Evolutionary conservation across 371 early-diverging fungal species (phyloP), one percentile per base, ranked within the genome.

Genomic region (Dichotomocladium elegans): DNA sequence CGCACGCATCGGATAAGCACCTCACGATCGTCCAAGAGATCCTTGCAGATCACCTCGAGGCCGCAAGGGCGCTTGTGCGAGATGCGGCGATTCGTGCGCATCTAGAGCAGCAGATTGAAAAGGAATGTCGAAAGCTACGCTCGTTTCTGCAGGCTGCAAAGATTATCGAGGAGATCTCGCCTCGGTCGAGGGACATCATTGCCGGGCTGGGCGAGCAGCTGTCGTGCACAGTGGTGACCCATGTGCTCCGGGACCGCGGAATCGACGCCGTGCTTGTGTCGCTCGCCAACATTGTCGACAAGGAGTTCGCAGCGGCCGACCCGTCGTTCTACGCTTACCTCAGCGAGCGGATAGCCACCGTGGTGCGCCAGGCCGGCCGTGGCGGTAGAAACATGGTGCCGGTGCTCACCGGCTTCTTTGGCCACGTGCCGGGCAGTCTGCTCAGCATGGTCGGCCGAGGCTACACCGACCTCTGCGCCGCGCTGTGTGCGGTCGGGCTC

Each of bases 401-500:
- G 55, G 94, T 98, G 9, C 84, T 98, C 8, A 98, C 96, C 21
- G 91, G 99, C 3, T 99, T 88, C 69, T 89, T 99, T 72, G 98
- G 99, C 7, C 87, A 89, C 8, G 93, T 96, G 1, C 99, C 99
- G 3, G 98, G 97, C 12, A 84, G 92, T 66, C 70, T 99, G 35
- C 64, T 99, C 41, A 71, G 76, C 22, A 92, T 89, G 61, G 89
- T 99, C 63, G 99, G 99, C 3, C 89, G 99, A 46, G 99, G 99
- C 0, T 99, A 99, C 70, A 97, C 98, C 0, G 99, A 99, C 65
- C 79, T 98, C 33, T 92, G 96, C n/a, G 96, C 98, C 7, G 98
- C 98, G 1, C 72, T 99, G 42, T 74, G 91, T 21, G 95, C 99
- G 1, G 98, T 95, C 8, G 98, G 92, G 0, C 53, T 94, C 9